A percentile compares a stretch with the other conserved stretches of the same genome.
Conservation (phyloP, 352 stramenopile genomes). For the Globisporangium acanthophoron region DNA sequence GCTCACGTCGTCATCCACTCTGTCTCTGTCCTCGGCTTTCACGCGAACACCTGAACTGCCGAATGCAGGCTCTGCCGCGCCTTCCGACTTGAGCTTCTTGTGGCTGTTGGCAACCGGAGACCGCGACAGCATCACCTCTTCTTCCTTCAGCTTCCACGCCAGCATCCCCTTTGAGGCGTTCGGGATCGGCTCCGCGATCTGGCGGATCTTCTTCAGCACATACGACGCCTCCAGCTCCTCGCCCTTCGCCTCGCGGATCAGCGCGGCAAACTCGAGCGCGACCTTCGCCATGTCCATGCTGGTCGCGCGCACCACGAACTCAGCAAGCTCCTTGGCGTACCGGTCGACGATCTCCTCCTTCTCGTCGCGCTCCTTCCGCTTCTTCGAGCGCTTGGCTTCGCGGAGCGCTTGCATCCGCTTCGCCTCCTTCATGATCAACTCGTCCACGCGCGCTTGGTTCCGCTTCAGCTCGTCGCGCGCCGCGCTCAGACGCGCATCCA, state of each 20-base stretch:
- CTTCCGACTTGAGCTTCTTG: slow-evolving; percentile 41
- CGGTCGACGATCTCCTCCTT: slow-evolving; percentile 66
- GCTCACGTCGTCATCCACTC: slow-evolving; percentile 6
- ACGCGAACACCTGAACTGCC: slow-evolving; percentile 14
- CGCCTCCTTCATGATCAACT: slow-evolving; percentile 86
- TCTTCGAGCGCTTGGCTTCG: slow-evolving; percentile 75
- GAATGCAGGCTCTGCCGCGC: slow-evolving; percentile 23
- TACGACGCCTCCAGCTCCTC: slow-evolving; percentile 54
- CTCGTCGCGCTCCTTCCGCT: slow-evolving; percentile 66
- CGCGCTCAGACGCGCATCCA: slow-evolving; percentile 55
- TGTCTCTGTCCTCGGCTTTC: slow-evolving; percentile 19
- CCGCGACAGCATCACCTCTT: slow-evolving; percentile 11
- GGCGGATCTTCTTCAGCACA: slow-evolving; percentile 66
- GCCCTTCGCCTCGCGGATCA: slow-evolving; percentile 30
- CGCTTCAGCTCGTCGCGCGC: slow-evolving; percentile 69
- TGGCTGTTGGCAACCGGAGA: slow-evolving; percentile 26
- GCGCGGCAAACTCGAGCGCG: slow-evolving; percentile 59
- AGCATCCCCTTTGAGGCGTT: slow-evolving; percentile 39
- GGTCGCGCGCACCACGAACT: slow-evolving; percentile 50
- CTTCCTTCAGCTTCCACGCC: slow-evolving; percentile 47
- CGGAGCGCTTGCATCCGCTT: slow-evolving; percentile 82
- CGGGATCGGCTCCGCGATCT: slow-evolving; percentile 50
- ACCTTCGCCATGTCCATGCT: slow-evolving; percentile 64
- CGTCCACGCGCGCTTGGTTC: slow-evolving; percentile 73
- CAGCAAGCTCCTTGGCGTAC: slow-evolving; percentile 41